A percentile compares a stretch with the other conserved stretches of the same genome.
Conservation (phyloP, 2,329 filamentous ascomycete species). For the Tolypocladium guangdongense region DNA sequence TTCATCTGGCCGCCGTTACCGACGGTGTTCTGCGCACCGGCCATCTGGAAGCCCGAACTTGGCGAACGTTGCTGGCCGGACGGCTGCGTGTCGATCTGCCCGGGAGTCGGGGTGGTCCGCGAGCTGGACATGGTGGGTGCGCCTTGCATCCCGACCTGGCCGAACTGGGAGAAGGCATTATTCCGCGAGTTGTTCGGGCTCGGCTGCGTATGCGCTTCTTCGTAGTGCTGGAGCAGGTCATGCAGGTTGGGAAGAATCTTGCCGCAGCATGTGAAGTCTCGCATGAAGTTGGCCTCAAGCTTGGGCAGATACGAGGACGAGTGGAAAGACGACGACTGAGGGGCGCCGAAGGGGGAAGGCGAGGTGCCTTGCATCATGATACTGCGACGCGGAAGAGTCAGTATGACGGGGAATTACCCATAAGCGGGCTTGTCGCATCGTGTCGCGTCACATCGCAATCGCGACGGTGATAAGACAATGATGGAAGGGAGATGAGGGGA, state of each 20-base stretch:
- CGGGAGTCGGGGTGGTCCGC: slow-evolving; percentile 19
- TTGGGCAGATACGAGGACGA: slow-evolving; percentile 95
- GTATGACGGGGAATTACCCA: not conserved
- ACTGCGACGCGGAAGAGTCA: slow-evolving; percentile 33
- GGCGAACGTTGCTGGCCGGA: slow-evolving; percentile 19
- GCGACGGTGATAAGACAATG: not conserved
- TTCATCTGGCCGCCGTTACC: slow-evolving; percentile 26
- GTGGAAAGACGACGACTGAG: slow-evolving; percentile 90
- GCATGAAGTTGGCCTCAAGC: slow-evolving; percentile 95
- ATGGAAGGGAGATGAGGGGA: not conserved
- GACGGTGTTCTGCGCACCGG: slow-evolving; percentile 17
- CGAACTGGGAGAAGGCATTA: slow-evolving; percentile 29
- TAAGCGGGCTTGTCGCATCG: not conserved
- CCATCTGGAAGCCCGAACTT: slow-evolving; percentile 26
- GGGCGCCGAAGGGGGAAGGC: slow-evolving; percentile 53
- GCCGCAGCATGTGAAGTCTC: slow-evolving; percentile 92
- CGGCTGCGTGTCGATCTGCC: slow-evolving; percentile 16
- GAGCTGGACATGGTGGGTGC: slow-evolving; percentile 21
- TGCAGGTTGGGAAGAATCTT: slow-evolving; percentile 83
- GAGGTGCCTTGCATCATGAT: slow-evolving; percentile 95
- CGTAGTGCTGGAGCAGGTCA: slow-evolving; percentile 91
- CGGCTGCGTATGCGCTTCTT: slow-evolving; percentile 80
- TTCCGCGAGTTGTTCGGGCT: slow-evolving; percentile 31
- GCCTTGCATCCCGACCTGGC: slow-evolving; percentile 21
- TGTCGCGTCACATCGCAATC: not conserved